Evolutionary conservation across 768 basidiomycete genomes (phyloP).

Genomic region (Kwoniella europaea): DNA sequence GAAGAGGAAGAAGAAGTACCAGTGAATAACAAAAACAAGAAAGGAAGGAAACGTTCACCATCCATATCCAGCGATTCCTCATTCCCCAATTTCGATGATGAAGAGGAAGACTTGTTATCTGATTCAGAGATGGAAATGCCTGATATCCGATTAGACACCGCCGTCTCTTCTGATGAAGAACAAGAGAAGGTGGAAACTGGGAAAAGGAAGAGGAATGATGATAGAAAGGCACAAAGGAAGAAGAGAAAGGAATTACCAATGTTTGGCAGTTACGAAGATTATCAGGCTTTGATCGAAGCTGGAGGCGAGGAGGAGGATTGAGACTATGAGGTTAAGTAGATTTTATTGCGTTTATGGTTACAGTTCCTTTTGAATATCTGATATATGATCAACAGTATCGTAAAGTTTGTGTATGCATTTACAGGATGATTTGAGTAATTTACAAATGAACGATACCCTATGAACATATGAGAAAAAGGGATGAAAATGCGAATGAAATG

Average conservation of each 20-base stretch:
- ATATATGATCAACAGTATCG: too few species aligned
- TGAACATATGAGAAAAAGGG: too few species aligned
- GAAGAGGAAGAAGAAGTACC: constrained; percentile 14
- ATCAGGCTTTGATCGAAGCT: constrained; percentile 56
- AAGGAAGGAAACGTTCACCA: constrained; percentile 12
- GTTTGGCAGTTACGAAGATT: constrained; percentile 58
- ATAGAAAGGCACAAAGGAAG: constrained; percentile 60
- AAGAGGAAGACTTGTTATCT: constrained; percentile 55
- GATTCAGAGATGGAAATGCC: constrained; percentile 51
- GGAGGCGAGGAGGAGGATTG: constrained; percentile 55
- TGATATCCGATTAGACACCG: constrained; percentile 45
- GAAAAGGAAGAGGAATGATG: constrained; percentile 61
- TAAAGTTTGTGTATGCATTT: too few species aligned
- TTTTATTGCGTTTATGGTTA: too few species aligned
- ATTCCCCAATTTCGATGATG: constrained; percentile 49
- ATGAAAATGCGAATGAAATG: too few species aligned
- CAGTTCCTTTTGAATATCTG: too few species aligned
- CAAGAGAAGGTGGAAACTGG: constrained; percentile 47
- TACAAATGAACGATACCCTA: too few species aligned
- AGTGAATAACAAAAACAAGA: constrained; percentile 12
- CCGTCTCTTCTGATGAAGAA: constrained; percentile 25
- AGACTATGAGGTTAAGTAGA: too few species aligned
- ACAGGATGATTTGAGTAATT: too few species aligned
- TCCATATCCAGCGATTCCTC: constrained; percentile 56
- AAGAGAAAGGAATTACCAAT: constrained; percentile 67